These are phyloP conservation scores for Salix suchowensis DNA, from an alignment of 345 rosid genomes.

Conservation along the genomic window DNA sequence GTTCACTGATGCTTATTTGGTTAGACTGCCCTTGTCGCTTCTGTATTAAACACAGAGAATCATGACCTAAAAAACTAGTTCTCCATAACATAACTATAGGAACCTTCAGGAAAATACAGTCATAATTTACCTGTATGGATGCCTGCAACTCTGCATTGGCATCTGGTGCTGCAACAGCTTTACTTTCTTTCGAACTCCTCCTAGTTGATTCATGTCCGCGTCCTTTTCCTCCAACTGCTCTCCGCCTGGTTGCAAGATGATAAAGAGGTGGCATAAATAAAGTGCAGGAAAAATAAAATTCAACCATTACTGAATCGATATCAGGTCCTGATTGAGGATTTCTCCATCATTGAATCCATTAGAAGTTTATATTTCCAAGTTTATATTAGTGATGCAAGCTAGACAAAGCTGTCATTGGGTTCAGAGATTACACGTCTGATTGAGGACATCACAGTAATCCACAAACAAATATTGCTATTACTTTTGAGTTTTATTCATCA, in stretches of 20 bases:
- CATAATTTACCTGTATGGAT: conserved; percentile 40
- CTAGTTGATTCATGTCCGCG: conserved; percentile 29
- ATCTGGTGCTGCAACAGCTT: conserved; percentile 44
- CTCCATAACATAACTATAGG: neutral
- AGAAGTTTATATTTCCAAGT: neutral
- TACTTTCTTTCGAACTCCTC: conserved; percentile 40
- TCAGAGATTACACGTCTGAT: neutral
- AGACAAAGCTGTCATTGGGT: neutral
- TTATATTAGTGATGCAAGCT: neutral
- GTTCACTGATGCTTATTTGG: conserved; percentile 33
- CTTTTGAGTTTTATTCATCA: neutral
- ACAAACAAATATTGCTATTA: neutral
- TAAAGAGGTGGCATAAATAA: neutral
- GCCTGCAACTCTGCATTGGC: conserved; percentile 40
- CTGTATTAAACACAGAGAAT: conserved; percentile 28
- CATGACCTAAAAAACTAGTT: neutral
- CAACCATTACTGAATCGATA: neutral
- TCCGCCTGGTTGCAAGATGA: conserved; percentile 31
- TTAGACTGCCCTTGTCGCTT: conserved; percentile 42
- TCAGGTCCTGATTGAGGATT: neutral
- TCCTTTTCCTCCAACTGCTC: conserved; percentile 37
- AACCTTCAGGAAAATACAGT: neutral
- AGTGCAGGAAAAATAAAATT: neutral
- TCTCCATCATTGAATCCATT: neutral
- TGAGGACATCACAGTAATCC: neutral